Conservation (phyloP, 495 filamentous ascomycete genomes). For the Hypoxylon lenormandii region DNA sequence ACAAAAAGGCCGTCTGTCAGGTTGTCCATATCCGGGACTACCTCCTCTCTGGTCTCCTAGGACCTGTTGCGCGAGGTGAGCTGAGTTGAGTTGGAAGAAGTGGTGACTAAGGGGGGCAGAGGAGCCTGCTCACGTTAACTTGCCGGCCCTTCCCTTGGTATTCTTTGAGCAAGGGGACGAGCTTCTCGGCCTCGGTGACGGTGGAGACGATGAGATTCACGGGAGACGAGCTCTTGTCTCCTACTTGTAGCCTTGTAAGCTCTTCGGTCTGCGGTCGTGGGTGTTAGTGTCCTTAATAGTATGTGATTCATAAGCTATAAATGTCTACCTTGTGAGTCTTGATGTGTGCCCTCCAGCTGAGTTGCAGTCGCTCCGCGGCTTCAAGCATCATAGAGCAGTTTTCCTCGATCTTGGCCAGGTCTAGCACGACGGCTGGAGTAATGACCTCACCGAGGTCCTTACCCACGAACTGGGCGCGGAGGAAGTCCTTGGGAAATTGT, state of each 20-base stretch:
- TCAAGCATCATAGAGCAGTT: slow-evolving; percentile 83
- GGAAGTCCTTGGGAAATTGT: slow-evolving; percentile 55
- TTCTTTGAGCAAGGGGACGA: slow-evolving; percentile 71
- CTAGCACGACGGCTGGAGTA: slow-evolving; percentile 76
- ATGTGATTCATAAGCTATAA: slow-evolving; percentile 12
- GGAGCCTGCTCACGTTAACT: slow-evolving; percentile 65
- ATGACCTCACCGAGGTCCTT: slow-evolving; percentile 70
- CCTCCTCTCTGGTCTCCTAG: slow-evolving; percentile 26
- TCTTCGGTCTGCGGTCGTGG: slow-evolving; percentile 70
- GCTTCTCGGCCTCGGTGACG: slow-evolving; percentile 76
- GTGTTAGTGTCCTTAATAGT: neutral
- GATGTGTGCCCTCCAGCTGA: slow-evolving; percentile 83
- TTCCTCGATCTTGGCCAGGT: slow-evolving; percentile 71
- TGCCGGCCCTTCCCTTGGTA: slow-evolving; percentile 62
- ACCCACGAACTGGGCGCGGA: slow-evolving; percentile 68
- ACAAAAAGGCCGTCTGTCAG: too few species aligned
- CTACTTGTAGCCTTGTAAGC: slow-evolving; percentile 79
- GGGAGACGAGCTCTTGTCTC: slow-evolving; percentile 59
- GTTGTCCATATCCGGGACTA: too few species aligned
- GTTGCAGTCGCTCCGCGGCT: slow-evolving; percentile 66
- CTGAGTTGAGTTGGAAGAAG: neutral
- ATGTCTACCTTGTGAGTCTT: slow-evolving; percentile 82
- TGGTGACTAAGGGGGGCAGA: slow-evolving; percentile 1
- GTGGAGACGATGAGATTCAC: slow-evolving; percentile 84
- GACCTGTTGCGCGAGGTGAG: slow-evolving; percentile 59